Percentiles rank a stretch among this genome's conserved stretches.
These are phyloP conservation scores for Abrus precatorius DNA, from an alignment of 306 rosid species.

Conservation along the genomic window DNA sequence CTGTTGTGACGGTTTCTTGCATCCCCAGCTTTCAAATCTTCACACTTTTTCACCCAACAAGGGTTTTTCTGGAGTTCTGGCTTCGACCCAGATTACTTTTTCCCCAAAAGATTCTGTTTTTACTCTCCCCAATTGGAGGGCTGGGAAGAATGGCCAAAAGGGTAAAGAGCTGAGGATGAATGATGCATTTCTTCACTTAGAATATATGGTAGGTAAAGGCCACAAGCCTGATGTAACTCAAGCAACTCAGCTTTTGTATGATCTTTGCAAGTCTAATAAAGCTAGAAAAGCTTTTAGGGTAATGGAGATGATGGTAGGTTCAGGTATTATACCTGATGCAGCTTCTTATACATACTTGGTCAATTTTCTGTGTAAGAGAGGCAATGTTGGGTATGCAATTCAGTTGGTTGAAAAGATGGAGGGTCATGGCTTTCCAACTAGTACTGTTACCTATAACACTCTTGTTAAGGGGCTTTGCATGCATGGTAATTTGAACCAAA, in stretches of 20 bases:
- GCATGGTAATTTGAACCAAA: conserved; percentile 73
- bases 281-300: conserved; percentile 70
- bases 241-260: conserved; percentile 86
- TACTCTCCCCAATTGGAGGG: conserved; percentile 77
- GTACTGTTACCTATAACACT: conserved; percentile 73
- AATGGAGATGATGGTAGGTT: conserved; percentile 82
- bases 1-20: conserved; percentile 54
- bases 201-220: conserved; percentile 73
- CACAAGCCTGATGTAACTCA: conserved; percentile 78
- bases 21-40: conserved; percentile 57
- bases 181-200: conserved; percentile 77
- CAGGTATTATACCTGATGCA: conserved; percentile 81
- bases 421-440: conserved; percentile 70
- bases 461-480: conserved; percentile 84
- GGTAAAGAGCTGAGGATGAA: conserved; percentile 64
- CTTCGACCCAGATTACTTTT: conserved; percentile 67
- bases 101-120: conserved; percentile 72
- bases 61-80: conserved; percentile 77
- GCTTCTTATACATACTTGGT: conserved; percentile 76
- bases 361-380: conserved; percentile 76
- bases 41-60: conserved; percentile 60
- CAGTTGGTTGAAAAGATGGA: conserved; percentile 92
- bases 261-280: conserved; percentile 79
- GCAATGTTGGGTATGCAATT: conserved; percentile 90
- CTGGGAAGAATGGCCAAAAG: conserved; percentile 60